A percentile compares a stretch with the other conserved stretches of the same genome.
These are phyloP conservation scores for Mycena venus DNA, from an alignment of 768 basidiomycete species.

Conservation along the genomic window DNA sequence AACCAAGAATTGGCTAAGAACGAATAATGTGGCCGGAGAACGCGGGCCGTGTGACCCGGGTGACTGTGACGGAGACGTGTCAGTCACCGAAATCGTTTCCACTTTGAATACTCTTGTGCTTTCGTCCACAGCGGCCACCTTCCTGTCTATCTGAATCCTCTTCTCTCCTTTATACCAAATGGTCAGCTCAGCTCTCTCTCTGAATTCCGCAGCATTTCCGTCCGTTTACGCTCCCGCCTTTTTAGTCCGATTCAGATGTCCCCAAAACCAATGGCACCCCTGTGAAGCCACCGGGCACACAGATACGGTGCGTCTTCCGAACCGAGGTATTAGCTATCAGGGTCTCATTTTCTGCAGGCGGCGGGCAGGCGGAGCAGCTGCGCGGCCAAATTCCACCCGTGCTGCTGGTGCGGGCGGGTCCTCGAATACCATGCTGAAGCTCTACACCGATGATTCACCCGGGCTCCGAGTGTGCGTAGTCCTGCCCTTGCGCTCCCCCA, in stretches of 20 bases:
- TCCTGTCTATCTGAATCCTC: slow-evolving; percentile 23
- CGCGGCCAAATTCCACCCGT: slow-evolving; percentile 85
- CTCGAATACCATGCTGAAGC: slow-evolving; percentile 97
- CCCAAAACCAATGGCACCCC: slow-evolving; percentile 61
- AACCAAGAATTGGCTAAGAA: too few relatives aligned
- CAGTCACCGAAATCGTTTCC: not conserved
- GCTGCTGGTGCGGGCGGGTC: slow-evolving; percentile 97
- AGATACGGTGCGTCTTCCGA: slow-evolving; percentile 74
- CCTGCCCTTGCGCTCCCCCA: not conserved
- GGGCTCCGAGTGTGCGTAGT: slow-evolving; percentile 94
- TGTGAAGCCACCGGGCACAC: slow-evolving; percentile 83
- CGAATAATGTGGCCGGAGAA: too few relatives aligned
- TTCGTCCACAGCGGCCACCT: slow-evolving; percentile 21
- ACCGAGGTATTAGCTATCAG: not conserved
- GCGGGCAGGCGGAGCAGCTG: slow-evolving; percentile 75
- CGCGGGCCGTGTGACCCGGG: not conserved
- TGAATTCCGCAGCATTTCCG: not conserved
- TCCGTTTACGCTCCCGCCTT: not conserved
- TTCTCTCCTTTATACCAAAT: slow-evolving; percentile 45
- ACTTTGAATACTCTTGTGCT: not conserved
- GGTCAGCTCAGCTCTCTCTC: slow-evolving; percentile 44
- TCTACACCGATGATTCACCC: slow-evolving; percentile 98
- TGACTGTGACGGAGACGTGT: slow-evolving; percentile 31
- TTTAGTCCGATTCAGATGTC: slow-evolving; percentile 86
- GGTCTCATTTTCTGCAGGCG: not conserved